These are phyloP conservation scores for Haematococcus lacustris DNA, from an alignment of 139 green algal species.

Conservation along the genomic window DNA sequence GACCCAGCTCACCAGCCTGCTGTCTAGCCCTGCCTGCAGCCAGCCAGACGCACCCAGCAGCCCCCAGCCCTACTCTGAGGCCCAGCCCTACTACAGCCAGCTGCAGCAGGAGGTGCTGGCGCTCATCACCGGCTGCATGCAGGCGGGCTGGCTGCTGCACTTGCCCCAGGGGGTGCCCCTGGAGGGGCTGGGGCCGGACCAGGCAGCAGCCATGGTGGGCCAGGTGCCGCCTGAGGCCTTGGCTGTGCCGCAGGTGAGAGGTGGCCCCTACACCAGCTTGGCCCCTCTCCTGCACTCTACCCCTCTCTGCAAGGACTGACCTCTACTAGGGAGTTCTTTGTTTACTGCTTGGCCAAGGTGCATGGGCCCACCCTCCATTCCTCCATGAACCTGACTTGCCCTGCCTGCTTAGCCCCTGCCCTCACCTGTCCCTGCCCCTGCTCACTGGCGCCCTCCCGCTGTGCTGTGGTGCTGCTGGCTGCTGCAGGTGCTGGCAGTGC, in stretches of 20 bases:
- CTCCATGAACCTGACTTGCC: no score
- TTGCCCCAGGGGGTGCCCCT: conserved; percentile 19
- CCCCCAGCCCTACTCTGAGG: conserved; percentile 5
- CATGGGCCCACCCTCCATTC: no score
- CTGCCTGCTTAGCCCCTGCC: no score
- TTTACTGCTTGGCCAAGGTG: no score
- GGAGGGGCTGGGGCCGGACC: conserved; percentile 23
- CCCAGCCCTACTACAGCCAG: conserved; percentile 25
- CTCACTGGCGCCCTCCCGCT: no score
- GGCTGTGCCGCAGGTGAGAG: not conserved
- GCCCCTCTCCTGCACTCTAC: no score
- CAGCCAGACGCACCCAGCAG: not conserved
- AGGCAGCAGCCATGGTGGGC: conserved; percentile 16
- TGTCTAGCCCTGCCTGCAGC: not conserved
- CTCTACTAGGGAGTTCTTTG: no score
- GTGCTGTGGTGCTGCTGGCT: no score
- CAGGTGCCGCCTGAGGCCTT: conserved; percentile 11
- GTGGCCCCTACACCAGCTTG: not conserved
- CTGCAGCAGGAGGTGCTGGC: conserved; percentile 53
- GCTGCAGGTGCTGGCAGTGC: not conserved
- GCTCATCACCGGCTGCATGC: conserved; percentile 31
- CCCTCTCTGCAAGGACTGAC: not conserved
- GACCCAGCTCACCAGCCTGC: no score
- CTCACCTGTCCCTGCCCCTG: no score
- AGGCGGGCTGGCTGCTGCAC: conserved; percentile 21